phyloP scores from a whole-genome alignment of 2,329 filamentous ascomycete species.

The Aspergillus cejpii region DNA sequence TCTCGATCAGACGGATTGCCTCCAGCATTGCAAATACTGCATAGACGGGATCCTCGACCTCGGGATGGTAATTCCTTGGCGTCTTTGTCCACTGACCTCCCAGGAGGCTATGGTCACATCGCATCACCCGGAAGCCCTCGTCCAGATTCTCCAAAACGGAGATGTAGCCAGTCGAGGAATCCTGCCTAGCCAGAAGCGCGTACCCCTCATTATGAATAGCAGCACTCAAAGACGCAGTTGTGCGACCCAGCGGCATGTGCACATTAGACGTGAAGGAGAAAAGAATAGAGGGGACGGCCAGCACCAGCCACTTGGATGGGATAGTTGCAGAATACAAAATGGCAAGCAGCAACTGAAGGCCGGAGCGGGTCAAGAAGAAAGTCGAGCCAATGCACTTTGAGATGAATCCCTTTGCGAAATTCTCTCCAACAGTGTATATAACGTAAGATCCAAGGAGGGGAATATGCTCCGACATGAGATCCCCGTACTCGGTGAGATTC shows the following conservation, averaged over 20 bases:
- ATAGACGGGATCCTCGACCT: constrained; percentile 79
- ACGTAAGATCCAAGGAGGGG: constrained; percentile 62
- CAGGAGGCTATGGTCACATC: constrained; percentile 89
- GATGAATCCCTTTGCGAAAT: constrained; percentile 37
- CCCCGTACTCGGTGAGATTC: constrained; percentile 50
- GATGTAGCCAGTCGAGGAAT: constrained; percentile 86
- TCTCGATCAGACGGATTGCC: constrained; percentile 72
- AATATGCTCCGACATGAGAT: constrained; percentile 55
- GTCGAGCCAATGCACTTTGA: constrained; percentile 53
- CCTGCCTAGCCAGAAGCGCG: constrained; percentile 69
- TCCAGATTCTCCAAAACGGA: constrained; percentile 74
- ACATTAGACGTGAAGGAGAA: constrained; percentile 63
- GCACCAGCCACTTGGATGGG: constrained; percentile 61
- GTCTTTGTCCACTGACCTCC: constrained; percentile 78
- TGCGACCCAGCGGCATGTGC: constrained; percentile 59
- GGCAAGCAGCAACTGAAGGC: constrained; percentile 63
- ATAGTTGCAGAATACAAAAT: constrained; percentile 58
- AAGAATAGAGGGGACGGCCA: constrained; percentile 62
- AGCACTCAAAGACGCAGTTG: constrained; percentile 57
- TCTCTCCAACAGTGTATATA: constrained; percentile 51
- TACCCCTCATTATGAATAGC: constrained; percentile 62
- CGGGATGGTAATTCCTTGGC: constrained; percentile 45
- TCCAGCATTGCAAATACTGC: constrained; percentile 95
- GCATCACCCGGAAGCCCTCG: constrained; percentile 69
- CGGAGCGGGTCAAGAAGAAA: constrained; percentile 62